A percentile compares a stretch with the other conserved stretches of the same genome.
phyloP scores from a whole-genome alignment of 78 protist genomes.

The Dictyostelium capitatum region DNA sequence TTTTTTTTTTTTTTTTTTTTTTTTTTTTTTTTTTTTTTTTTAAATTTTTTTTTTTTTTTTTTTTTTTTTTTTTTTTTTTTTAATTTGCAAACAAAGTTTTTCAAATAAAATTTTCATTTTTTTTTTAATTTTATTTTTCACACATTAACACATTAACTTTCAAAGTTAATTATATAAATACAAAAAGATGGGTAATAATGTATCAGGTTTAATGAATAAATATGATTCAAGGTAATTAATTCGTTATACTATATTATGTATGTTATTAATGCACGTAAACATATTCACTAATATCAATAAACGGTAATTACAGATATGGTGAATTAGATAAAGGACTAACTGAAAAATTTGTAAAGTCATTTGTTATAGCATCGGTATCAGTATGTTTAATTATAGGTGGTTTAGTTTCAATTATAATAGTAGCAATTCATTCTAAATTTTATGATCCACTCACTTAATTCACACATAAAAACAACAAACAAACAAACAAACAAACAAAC shows the following conservation, averaged over 20 bases:
- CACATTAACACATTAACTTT: background rate
- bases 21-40: too few relatives aligned
- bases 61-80: too few relatives aligned
- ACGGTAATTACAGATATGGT: conserved; percentile 36
- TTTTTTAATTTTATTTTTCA: too few relatives aligned
- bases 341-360: conserved; percentile 58
- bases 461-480: background rate
- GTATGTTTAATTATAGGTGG: conserved; percentile 40
- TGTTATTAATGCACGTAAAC: background rate
- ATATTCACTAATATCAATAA: background rate
- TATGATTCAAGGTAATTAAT: conserved; percentile 57
- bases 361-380: conserved; percentile 39
- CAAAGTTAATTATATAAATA: background rate
- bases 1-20: too few relatives aligned
- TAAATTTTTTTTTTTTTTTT: too few relatives aligned
- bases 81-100: too few relatives aligned
- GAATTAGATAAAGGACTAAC: conserved; percentile 57
- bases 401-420: conserved; percentile 23
- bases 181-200: conserved; percentile 69
- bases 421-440: background rate
- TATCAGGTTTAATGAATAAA: conserved; percentile 57
- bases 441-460: background rate
- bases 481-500: background rate
- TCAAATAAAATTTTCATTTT: too few relatives aligned
- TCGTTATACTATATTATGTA: background rate